Evolutionary conservation across 805 yeast genomes (phyloP).

Genomic region (Wickerhamiella galacta): DNA sequence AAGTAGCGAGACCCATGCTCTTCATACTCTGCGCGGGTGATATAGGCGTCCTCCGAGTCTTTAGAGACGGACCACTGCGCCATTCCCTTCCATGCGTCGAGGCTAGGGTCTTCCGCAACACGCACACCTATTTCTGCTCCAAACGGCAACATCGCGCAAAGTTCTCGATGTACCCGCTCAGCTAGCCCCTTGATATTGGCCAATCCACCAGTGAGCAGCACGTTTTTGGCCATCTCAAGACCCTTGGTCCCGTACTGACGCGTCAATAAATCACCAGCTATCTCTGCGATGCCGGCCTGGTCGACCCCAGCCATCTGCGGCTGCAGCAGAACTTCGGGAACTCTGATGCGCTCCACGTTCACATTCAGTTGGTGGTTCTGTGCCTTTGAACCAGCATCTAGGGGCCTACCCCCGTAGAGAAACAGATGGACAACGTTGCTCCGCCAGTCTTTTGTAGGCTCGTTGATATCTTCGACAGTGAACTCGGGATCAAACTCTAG

Average conservation of each 20-base stretch:
- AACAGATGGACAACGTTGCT: constrained; percentile 66
- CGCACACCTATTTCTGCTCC: constrained; percentile 45
- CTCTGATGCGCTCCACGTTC: constrained; percentile 77
- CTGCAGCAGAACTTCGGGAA: constrained; percentile 84
- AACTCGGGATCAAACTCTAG: constrained; percentile 74
- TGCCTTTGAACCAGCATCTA: constrained; percentile 63
- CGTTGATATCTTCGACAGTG: constrained; percentile 69
- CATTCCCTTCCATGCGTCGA: constrained; percentile 94
- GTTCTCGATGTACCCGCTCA: constrained; percentile 51
- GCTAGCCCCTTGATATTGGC: constrained; percentile 48
- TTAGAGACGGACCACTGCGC: constrained; percentile 48
- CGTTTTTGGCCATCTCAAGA: constrained; percentile 32
- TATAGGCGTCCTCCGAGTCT: constrained; percentile 30
- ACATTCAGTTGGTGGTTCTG: constrained; percentile 82
- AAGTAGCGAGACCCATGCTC: constrained; percentile 84
- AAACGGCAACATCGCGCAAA: constrained; percentile 53
- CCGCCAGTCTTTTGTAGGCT: constrained; percentile 72
- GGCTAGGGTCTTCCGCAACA: constrained; percentile 45
- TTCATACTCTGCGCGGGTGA: constrained; percentile 59
- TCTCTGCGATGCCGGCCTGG: constrained; percentile 83
- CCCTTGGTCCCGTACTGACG: constrained; percentile 30
- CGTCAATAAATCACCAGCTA: constrained; percentile 46
- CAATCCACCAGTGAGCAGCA: constrained; percentile 79
- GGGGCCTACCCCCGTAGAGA: constrained; percentile 78
- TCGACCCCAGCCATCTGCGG: constrained; percentile 91